Evolutionary conservation across 2,329 filamentous ascomycete species (phyloP).

Genomic region (Fusarium pseudonygamai): DNA sequence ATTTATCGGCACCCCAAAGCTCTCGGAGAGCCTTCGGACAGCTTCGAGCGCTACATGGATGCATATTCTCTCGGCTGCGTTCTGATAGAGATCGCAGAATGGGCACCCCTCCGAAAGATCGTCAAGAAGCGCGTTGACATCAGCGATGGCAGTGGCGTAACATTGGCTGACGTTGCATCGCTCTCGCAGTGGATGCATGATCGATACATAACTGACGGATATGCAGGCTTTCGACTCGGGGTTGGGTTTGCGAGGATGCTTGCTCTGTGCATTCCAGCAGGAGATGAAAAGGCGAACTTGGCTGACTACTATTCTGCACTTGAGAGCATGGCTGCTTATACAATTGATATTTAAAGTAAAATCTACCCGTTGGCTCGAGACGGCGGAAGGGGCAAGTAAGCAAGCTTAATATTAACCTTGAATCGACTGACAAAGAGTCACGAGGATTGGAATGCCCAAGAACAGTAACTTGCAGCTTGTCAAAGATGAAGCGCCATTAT

Average conservation of each 20-base stretch:
- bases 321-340: not conserved
- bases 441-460: accelerated
- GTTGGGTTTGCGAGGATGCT: not conserved
- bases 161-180: not conserved
- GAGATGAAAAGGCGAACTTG: not conserved
- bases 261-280: not conserved
- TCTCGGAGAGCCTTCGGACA: not conserved
- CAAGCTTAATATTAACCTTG: not conserved
- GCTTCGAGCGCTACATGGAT: not conserved
- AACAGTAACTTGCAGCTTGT: accelerated
- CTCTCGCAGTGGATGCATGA: not conserved
- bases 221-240: not conserved
- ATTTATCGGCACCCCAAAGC: not conserved
- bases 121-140: not conserved
- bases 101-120: not conserved
- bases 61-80: not conserved
- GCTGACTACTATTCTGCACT: not conserved
- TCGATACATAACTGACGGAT: not conserved
- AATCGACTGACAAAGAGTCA: not conserved
- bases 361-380: too few relatives aligned
- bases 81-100: not conserved
- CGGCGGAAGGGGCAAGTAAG: too few relatives aligned
- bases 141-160: not conserved
- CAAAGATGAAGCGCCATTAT: not conserved
- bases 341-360: not conserved